Evolutionary conservation across 805 yeast species (phyloP).

Genomic region (Schwanniomyces sp.): DNA sequence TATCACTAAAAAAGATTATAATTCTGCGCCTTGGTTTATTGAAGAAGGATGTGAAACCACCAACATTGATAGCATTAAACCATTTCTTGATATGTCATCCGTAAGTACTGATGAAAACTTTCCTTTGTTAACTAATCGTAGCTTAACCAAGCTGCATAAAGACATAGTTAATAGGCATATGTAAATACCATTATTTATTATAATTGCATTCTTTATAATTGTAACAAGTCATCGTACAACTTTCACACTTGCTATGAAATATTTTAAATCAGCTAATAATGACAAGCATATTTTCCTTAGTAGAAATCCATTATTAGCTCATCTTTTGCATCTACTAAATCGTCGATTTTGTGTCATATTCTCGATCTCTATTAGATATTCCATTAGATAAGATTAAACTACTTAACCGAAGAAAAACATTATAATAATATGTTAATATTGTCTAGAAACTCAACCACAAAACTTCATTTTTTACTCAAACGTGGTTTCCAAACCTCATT

Average conservation of each 20-base stretch:
- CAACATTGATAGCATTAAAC: background rate
- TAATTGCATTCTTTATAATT: no score
- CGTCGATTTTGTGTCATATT: no score
- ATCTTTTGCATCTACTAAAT: no score
- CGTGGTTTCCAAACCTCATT: background rate
- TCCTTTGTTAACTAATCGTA: background rate
- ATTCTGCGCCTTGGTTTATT: conserved; percentile 40
- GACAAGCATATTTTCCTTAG: no score
- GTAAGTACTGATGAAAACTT: background rate
- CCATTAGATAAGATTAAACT: no score
- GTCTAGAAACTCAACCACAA: background rate
- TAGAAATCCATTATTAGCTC: no score
- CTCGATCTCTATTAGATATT: no score
- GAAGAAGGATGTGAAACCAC: conserved; percentile 43
- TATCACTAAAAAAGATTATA: conserved; percentile 22
- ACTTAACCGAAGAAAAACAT: background rate
- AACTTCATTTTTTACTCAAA: background rate
- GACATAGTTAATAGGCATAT: no score
- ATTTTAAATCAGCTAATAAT: no score
- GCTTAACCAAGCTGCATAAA: background rate
- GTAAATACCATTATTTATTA: no score
- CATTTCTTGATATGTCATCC: background rate
- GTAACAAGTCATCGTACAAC: no score
- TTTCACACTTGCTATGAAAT: no score
- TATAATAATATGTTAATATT: background rate